Evolutionary conservation across 148 eudicot genomes (phyloP).

Genomic region (Hydrangea macrophylla): DNA sequence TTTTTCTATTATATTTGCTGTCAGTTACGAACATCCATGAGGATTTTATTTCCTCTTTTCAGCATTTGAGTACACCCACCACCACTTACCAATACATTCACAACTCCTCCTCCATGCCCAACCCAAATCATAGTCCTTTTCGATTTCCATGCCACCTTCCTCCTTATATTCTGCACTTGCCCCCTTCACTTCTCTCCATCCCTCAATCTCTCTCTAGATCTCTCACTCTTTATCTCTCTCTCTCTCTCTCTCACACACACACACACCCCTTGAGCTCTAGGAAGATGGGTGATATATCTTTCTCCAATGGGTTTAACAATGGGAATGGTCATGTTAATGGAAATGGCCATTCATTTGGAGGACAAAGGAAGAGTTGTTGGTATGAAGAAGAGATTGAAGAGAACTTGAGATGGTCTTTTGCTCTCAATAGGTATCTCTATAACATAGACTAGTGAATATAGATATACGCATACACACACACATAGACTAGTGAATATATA

Average conservation of each 20-base stretch:
- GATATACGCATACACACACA: too few relatives aligned
- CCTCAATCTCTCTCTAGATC: conserved; percentile 6
- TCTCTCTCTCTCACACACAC: conserved; percentile 4
- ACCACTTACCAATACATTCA: conserved; percentile 2
- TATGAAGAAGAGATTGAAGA: conserved; percentile 95
- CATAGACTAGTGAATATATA: neutral
- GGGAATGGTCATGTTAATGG: conserved; percentile 49
- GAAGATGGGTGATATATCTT: conserved; percentile 60
- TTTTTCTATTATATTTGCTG: neutral
- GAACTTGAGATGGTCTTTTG: conserved; percentile 86
- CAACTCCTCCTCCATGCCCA: neutral
- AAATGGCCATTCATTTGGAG: conserved; percentile 27
- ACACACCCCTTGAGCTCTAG: neutral
- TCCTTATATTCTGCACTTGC: conserved; percentile 13
- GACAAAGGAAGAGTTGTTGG: conserved; percentile 82
- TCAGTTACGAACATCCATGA: conserved; percentile 44
- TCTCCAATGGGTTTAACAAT: conserved; percentile 31
- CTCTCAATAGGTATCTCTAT: conserved; percentile 64
- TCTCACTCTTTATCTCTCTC: conserved; percentile 11
- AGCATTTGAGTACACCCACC: conserved; percentile 31
- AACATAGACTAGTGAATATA: neutral
- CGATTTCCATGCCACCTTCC: conserved; percentile 24
- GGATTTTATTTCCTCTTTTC: conserved; percentile 30
- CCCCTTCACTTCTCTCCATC: conserved; percentile 23
- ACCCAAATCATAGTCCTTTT: conserved; percentile 30